Percentiles rank a stretch among this genome's conserved stretches.
Conservation (phyloP, 2,329 filamentous ascomycete species). For the Dryadomyces quercivorus region DNA sequence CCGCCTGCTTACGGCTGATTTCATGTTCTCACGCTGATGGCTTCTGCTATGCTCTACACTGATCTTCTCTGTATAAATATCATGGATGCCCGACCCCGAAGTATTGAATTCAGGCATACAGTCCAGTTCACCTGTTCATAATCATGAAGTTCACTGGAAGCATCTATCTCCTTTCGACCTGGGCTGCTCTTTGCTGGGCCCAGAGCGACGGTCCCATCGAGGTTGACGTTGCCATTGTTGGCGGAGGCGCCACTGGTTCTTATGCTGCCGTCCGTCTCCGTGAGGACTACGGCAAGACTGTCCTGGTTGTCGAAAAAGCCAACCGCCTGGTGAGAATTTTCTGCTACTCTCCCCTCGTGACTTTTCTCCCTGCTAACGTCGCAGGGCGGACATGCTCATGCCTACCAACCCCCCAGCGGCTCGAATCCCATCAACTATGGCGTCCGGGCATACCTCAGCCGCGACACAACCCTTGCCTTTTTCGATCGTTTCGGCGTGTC, state of each 20-base stretch:
- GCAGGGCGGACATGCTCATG: neutral
- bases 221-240: neutral
- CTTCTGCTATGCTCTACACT: too few relatives aligned
- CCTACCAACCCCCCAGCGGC: neutral
- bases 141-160: neutral
- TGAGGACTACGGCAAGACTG: neutral
- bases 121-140: neutral
- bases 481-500: neutral
- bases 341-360: neutral
- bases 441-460: neutral
- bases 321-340: neutral
- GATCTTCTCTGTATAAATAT: too few relatives aligned
- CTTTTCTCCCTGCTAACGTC: neutral
- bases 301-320: neutral
- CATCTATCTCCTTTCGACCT: neutral
- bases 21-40: too few relatives aligned
- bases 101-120: too few relatives aligned
- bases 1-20: too few relatives aligned
- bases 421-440: neutral
- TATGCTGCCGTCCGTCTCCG: slow-evolving; percentile 1
- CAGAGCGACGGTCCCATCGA: neutral
- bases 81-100: too few relatives aligned
- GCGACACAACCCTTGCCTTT: neutral
- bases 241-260: neutral
- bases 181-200: neutral